Base-by-base conservation (phyloP, 2,329 filamentous ascomycete genomes). In the Rhynchosporium agropyri region DNA sequence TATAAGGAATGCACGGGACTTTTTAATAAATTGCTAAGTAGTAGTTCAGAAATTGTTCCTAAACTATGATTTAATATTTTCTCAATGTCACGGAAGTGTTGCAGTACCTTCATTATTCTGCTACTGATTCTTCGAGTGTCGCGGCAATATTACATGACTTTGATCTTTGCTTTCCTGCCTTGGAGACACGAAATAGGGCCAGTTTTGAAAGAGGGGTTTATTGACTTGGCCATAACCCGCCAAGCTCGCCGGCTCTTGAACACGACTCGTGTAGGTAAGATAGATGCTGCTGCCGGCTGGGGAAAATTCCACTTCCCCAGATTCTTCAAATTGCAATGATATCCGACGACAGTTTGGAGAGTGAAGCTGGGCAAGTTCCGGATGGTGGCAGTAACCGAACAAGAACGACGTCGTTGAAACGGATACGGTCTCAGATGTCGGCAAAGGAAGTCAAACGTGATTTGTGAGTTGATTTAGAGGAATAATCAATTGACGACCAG, bases 381-480 rank as follows among this genome's bases (percentile, higher is more conserved):
- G 50, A 43, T 48, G 42, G 10, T 38, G 54, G 36, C 50, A 49
- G 48, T 15, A 60, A 20, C 20, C 54, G 48, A 38, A 53, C 26
- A 42, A 54, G 20, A n/a, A 45, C 50, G 40, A 62, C 29, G 26
- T 58, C 63, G 42, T 58, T 62, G 58, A 70, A 69, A 57, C 64
- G 68, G 13, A 70, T 70, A 26, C 10, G 69, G 68, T 51, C n/a
- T 70, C 26, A 61, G 65, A 62, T 70, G 68, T 50, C 67, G 68
- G 15, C 67, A 69, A 60, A 54, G 67, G 42, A 70, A 70, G 40
- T 67, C 67, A 2, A 70, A 58, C 69, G 68, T 43, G 67, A 70
- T 43, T 45, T 70, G 68, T 70, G 59, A 67, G 68, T 65, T 20
- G 20, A 28, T n/a, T 20, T 31, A 26, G 29, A 31, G 26, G 28